Base-by-base conservation (phyloP, 2,329 filamentous ascomycete species). In the Aspergillus intermedius region DNA sequence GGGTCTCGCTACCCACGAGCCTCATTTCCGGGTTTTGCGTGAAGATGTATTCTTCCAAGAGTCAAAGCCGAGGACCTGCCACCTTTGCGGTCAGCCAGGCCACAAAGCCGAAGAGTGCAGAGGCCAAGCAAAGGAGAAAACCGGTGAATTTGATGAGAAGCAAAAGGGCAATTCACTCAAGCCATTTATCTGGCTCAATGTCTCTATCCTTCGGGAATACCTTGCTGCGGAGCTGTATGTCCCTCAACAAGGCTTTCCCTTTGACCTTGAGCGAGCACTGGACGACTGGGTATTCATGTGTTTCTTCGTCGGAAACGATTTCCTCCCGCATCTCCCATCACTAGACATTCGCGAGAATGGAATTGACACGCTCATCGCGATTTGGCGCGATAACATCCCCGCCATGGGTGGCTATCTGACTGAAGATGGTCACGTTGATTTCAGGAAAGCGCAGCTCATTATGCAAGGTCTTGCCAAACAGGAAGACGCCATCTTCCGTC, bases 231-330 rank as follows among this genome's bases (percentile, higher is more conserved):
- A 98, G 70, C 82, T 98, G 60, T 80, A 87, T 61, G 84, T 96
- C 30, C 85, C 88, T 15, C 80, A 83, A 48, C 81, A 95, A 56
- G 84, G 85, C 1, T 97, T 97, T 71, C 81, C 82, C 47, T 97
- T 95, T 69, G 90, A 98, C 65, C 77, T 98, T 41, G 93, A 98
- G 70, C 84, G 93, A 56, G 91, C 91, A 22, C 81, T 97, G 50
- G 93, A 97, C 69, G 91, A 97, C 66, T 97, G 91, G 93, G 89
- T 97, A 12, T 97, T 97, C 68, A 93, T 97, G 83, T 97, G 91
- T 73, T 97, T 94, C 74, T 97, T 97, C 66, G 91, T 97, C 49
- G 91, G 91, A 57, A 98, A 98, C 70, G 94, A 98, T 74, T 98
- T 98, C 73, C 74, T 98, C 58, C 93, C 93, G 45, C 93, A 98